phyloP scores from a whole-genome alignment of 768 basidiomycete species.

The Leccinum subtestaceum region DNA sequence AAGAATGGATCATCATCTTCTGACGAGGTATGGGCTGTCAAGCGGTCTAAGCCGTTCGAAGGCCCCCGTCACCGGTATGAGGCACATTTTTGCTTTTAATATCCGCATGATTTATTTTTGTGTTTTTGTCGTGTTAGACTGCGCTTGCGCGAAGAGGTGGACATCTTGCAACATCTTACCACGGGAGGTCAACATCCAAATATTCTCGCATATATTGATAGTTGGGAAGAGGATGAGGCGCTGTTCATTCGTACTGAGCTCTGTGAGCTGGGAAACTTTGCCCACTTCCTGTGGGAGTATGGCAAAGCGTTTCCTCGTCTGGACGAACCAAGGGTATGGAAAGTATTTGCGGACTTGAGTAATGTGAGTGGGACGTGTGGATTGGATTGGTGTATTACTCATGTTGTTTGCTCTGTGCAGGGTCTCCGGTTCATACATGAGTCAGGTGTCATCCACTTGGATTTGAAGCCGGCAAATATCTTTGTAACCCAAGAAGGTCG shows the following conservation, averaged over 20 bases:
- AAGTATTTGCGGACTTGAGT: constrained; percentile 86
- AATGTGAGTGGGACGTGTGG: constrained; percentile 57
- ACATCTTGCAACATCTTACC: constrained; percentile 78
- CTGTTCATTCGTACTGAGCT: constrained; percentile 94
- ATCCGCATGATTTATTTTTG: constrained; percentile 18
- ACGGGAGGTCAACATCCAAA: constrained; percentile 59
- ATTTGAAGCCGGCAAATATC: constrained; percentile 96
- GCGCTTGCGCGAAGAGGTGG: constrained; percentile 92
- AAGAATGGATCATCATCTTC: constrained; percentile 51
- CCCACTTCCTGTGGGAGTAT: constrained; percentile 87
- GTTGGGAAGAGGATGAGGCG: constrained; percentile 90
- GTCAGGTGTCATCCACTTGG: constrained; percentile 87
- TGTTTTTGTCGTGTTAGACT: constrained; percentile 42
- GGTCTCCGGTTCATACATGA: constrained; percentile 89
- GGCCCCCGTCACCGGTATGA: constrained; percentile 83
- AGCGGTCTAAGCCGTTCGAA: constrained; percentile 91
- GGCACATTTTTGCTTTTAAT: constrained; percentile 26
- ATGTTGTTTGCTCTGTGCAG: constrained; percentile 37
- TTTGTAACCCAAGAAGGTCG: constrained; percentile 84
- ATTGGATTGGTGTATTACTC: constrained; percentile 21
- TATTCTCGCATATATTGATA: constrained; percentile 85
- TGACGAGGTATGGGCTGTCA: constrained; percentile 73
- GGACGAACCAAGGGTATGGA: constrained; percentile 95
- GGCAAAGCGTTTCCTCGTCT: constrained; percentile 80
- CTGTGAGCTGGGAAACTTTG: constrained; percentile 90